Evolutionary conservation across 1,284 basidiomycete genomes (phyloP).

Genomic region (Agaricales sp.): DNA sequence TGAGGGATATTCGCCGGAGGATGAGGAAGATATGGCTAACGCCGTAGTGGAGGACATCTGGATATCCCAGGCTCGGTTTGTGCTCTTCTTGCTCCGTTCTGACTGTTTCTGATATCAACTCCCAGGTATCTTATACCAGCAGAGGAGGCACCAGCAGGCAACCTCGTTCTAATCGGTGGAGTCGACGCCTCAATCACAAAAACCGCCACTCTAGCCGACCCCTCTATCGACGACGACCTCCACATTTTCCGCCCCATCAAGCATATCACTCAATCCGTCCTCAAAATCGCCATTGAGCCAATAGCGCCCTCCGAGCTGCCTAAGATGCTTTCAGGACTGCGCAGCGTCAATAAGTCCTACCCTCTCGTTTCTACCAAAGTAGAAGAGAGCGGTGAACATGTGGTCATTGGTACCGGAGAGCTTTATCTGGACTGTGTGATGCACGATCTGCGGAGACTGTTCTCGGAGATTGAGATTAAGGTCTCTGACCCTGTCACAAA

Average conservation of each 20-base stretch:
- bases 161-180: constrained; percentile 86
- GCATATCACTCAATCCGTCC: constrained; percentile 95
- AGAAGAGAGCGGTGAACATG: constrained; percentile 97
- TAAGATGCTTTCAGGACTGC: constrained; percentile 95
- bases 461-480: constrained; percentile 99
- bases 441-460: constrained; percentile 89
- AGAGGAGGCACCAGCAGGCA: constrained; percentile 85
- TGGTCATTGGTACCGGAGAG: constrained; percentile 95
- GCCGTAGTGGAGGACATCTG: constrained; percentile 82
- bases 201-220: constrained; percentile 80
- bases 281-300: constrained; percentile 98
- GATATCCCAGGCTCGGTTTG: constrained; percentile 82
- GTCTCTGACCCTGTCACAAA: constrained; percentile 98
- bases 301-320: constrained; percentile 96
- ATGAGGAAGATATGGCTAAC: constrained; percentile 96
- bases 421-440: constrained; percentile 95
- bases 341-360: constrained; percentile 97
- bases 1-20: constrained; percentile 93
- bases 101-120: constrained; percentile 7
- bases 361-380: constrained; percentile 93
- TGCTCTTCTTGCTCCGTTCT: constrained; percentile 3
- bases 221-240: constrained; percentile 72
- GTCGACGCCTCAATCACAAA: constrained; percentile 93
- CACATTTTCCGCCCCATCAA: constrained; percentile 93
- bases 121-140: constrained; percentile 82